Evolutionary conservation across 495 filamentous ascomycete genomes (phyloP).

Genomic region (Acidiella bohemica): DNA sequence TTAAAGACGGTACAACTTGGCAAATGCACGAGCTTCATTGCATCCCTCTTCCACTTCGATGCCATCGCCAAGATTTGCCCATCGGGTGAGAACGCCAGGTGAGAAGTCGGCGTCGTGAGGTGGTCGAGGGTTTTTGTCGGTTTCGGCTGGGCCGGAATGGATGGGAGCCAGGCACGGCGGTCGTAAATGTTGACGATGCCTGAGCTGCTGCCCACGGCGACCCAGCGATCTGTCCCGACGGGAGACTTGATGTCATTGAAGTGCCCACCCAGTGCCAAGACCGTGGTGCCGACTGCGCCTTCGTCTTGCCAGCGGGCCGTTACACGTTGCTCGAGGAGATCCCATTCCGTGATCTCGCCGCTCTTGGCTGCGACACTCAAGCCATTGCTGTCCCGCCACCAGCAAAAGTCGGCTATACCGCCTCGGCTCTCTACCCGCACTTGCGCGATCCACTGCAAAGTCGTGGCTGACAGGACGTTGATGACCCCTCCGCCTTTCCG

Average conservation of each 20-base stretch:
- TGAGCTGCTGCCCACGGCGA: conserved; percentile 69
- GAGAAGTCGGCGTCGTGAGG: conserved; percentile 67
- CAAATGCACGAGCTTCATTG: conserved; percentile 75
- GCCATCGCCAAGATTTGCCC: conserved; percentile 78
- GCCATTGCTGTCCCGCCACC: conserved; percentile 74
- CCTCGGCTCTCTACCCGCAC: conserved; percentile 70
- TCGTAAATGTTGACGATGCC: conserved; percentile 93
- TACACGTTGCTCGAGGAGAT: conserved; percentile 47
- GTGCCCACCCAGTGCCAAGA: conserved; percentile 60
- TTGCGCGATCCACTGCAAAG: conserved; percentile 76
- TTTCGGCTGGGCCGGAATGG: conserved; percentile 48
- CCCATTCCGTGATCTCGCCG: conserved; percentile 90
- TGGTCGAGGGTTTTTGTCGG: conserved; percentile 66
- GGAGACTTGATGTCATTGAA: conserved; percentile 37
- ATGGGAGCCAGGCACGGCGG: conserved; percentile 45
- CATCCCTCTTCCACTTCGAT: conserved; percentile 75
- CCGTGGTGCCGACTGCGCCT: conserved; percentile 73
- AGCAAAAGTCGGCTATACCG: conserved; percentile 76
- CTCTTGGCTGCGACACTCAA: conserved; percentile 68
- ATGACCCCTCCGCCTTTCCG: conserved; percentile 76
- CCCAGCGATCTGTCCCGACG: conserved; percentile 74
- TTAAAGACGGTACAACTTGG: conserved; percentile 85
- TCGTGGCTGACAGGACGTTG: conserved; percentile 69
- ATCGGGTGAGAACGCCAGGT: conserved; percentile 69
- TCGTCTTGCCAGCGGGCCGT: conserved; percentile 80